Percentiles rank a stretch among this genome's conserved stretches.
phyloP scores from a whole-genome alignment of 176 grass and related monocot genomes.

The Alopecurus myosuroides region DNA sequence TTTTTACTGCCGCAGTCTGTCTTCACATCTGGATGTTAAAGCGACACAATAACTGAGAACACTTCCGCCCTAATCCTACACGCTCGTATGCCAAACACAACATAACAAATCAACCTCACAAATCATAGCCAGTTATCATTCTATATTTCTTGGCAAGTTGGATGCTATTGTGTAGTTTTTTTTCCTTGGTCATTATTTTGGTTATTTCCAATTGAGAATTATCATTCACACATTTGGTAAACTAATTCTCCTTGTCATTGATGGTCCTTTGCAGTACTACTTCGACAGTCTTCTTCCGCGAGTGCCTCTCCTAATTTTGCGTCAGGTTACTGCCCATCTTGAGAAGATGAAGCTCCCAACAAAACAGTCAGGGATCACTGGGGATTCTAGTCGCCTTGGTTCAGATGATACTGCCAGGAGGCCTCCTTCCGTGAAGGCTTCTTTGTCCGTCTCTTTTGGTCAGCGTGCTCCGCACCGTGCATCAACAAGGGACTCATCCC shows the following conservation, averaged over 20 bases:
- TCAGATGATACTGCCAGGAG: slow-evolving; percentile 84
- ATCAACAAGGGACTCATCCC: slow-evolving; percentile 91
- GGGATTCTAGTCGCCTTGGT: slow-evolving; percentile 82
- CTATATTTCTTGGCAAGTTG: background rate
- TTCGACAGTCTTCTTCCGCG: slow-evolving; percentile 91
- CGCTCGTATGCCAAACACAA: background rate
- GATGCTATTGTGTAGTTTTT: background rate
- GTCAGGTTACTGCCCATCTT: slow-evolving; percentile 67
- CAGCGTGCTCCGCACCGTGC: slow-evolving; percentile 95
- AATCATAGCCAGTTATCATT: background rate
- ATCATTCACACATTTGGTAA: background rate
- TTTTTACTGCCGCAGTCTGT: background rate
- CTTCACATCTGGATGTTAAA: background rate
- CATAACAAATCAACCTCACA: background rate
- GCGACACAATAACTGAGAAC: background rate
- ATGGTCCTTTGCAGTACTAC: slow-evolving; percentile 70
- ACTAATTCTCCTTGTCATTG: slow-evolving; percentile 16
- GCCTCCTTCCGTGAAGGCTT: slow-evolving; percentile 94
- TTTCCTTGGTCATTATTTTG: background rate
- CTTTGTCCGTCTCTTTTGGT: slow-evolving; percentile 92
- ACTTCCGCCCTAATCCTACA: background rate
- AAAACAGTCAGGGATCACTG: slow-evolving; percentile 76
- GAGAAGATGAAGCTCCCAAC: slow-evolving; percentile 89
- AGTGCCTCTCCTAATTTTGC: slow-evolving; percentile 72
- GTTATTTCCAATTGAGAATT: background rate